These are phyloP conservation scores for Rhodosporidiobolus odoratus DNA, from an alignment of 768 basidiomycete species.

Conservation along the genomic window DNA sequence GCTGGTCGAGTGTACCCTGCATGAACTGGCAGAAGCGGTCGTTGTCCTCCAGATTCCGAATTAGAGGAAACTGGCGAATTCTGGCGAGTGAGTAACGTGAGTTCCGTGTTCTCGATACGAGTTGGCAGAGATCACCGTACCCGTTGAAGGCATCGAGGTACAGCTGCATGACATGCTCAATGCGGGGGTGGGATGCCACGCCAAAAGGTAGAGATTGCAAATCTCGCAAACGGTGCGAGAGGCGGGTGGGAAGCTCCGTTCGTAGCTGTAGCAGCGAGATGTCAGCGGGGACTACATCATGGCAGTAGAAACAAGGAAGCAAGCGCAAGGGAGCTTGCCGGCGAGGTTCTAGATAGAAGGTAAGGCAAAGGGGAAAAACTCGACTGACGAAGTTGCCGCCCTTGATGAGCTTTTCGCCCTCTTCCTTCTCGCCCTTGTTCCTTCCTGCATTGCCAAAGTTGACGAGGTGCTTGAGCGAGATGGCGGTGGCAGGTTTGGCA, in stretches of 20 bases:
- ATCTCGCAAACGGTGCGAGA: constrained; percentile 80
- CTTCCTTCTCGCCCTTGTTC: constrained; percentile 37
- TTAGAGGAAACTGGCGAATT: constrained; percentile 66
- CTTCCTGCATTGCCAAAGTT: constrained; percentile 34
- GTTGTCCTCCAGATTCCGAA: constrained; percentile 70
- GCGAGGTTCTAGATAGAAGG: no score
- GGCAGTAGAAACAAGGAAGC: no score
- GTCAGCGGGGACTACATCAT: no score
- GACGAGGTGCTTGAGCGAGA: constrained; percentile 41
- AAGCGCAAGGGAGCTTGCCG: no score
- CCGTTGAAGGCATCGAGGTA: constrained; percentile 44
- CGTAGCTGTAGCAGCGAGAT: constrained; percentile 53
- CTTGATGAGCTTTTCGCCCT: constrained; percentile 38
- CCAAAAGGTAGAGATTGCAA: constrained; percentile 78
- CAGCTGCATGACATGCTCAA: constrained; percentile 78
- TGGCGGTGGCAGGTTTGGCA: constrained; percentile 32
- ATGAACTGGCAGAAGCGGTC: constrained; percentile 71
- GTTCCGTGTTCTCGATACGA: background rate
- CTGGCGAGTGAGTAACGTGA: constrained; percentile 46
- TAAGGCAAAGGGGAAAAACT: background rate
- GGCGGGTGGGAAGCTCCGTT: constrained; percentile 78
- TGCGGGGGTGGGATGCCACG: constrained; percentile 76
- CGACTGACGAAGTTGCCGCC: constrained; percentile 40
- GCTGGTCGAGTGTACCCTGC: constrained; percentile 60
- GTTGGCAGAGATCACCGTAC: constrained; percentile 60